Evolutionary conservation across 176 grass and related monocot genomes (phyloP), one percentile per base, ranked within the genome.

Genomic region (Eragrostis curvula): DNA sequence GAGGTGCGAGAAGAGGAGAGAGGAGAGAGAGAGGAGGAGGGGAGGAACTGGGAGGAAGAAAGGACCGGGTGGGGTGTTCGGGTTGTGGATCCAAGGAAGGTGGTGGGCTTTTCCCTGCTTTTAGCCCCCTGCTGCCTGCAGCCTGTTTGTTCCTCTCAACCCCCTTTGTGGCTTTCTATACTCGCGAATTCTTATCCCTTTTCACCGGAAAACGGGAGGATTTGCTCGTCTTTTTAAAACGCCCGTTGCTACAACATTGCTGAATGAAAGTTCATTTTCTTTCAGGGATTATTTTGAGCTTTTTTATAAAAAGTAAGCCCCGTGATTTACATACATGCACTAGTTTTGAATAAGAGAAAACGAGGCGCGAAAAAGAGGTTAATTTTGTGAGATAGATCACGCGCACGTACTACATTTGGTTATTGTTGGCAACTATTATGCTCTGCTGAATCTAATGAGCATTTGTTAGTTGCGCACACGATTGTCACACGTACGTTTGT

Each of bases 11-110:
- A 44, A n/a, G 40, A 11, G 50, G 24, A 3, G n/a, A 8, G 43
- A 1, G 52, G 5, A 36, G n/a, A 16, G 24, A 73, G 41, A 58
- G 32, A 12, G 11, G 17, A 73, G 6, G 56, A 21, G 12, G n/a
- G 62, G 40, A 14, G 64, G 32, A 4, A 27, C 58, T 23, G 41
- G 74, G 41, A 39, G 67, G 58, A 49, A 65, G 45, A 73, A 52
- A 55, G 71, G 70, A 73, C 64, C 32, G 63, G 77, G 56, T 67
- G 63, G 75, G 75, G 66, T 41, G 67, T 23, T 52, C 28, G 77
- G 83, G 84, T 83, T 83, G 84, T 70, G 88, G 88, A 90, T 90
- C 88, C 88, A 82, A 90, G 88, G 79, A 90, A 85, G 88, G 84
- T 79, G 84, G 79, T 90, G 88, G 79, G 67, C 88, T 90, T 90